Conservation (phyloP, 2,329 filamentous ascomycete genomes). For the Penicillium sp. region DNA sequence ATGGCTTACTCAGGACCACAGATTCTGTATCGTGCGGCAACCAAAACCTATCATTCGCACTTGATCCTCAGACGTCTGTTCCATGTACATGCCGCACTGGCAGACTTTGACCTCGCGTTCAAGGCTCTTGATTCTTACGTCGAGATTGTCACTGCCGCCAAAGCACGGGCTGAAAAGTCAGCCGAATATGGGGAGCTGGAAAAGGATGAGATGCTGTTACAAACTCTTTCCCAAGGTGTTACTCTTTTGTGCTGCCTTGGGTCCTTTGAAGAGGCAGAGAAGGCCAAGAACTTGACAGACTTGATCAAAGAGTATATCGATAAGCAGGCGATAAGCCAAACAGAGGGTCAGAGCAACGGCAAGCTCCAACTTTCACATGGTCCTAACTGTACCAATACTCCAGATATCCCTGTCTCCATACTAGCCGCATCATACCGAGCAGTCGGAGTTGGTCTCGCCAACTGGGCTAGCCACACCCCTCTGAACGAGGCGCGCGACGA, state of each 20-base stretch:
- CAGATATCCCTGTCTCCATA: slow-evolving; percentile 56
- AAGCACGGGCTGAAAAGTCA: slow-evolving; percentile 75
- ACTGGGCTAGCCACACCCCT: slow-evolving; percentile 81
- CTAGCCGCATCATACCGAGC: slow-evolving; percentile 76
- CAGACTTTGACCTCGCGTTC: slow-evolving; percentile 88
- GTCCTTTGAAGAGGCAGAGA: slow-evolving; percentile 70
- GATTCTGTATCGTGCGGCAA: slow-evolving; percentile 84
- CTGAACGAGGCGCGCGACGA: slow-evolving; percentile 69
- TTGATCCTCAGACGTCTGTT: slow-evolving; percentile 83
- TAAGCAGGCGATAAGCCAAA: slow-evolving; percentile 49
- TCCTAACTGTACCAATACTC: slow-evolving; percentile 15
- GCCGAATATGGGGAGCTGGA: slow-evolving; percentile 68
- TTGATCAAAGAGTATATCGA: slow-evolving; percentile 75
- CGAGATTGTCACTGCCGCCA: slow-evolving; percentile 81
- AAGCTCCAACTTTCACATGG: slow-evolving; percentile 18
- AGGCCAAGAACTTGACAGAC: slow-evolving; percentile 67
- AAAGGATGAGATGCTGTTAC: slow-evolving; percentile 71
- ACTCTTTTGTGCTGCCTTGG: slow-evolving; percentile 81
- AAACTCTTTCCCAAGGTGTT: slow-evolving; percentile 78
- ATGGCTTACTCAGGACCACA: slow-evolving; percentile 38
- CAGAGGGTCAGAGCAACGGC: slow-evolving; percentile 23
- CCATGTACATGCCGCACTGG: slow-evolving; percentile 78
- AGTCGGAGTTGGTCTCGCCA: slow-evolving; percentile 79
- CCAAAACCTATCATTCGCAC: slow-evolving; percentile 94
- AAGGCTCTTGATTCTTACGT: slow-evolving; percentile 91